phyloP scores from a whole-genome alignment of 2,329 filamentous ascomycete genomes.

The Chaetomium strumarium region DNA sequence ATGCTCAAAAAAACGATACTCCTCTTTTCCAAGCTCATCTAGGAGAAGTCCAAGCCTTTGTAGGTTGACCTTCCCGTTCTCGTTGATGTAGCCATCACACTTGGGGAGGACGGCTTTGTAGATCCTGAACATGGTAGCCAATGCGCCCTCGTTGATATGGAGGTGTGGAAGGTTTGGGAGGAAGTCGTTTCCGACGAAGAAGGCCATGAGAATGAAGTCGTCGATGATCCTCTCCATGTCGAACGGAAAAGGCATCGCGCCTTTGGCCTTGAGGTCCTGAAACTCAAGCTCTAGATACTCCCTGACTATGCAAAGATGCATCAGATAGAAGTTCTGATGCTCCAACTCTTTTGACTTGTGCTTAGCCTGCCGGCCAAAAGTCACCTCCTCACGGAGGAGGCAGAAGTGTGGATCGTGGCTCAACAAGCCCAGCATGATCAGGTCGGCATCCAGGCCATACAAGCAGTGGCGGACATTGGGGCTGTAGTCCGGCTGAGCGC shows the following conservation, averaged over 20 bases:
- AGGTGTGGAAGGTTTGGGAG: conserved; percentile 91
- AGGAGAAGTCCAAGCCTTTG: conserved; percentile 70
- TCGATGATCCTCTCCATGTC: conserved; percentile 96
- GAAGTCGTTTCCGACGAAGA: conserved; percentile 99
- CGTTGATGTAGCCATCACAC: conserved; percentile 92
- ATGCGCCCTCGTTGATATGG: conserved; percentile 96
- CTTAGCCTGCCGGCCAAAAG: conserved; percentile 83
- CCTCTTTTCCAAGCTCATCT: conserved; percentile 79
- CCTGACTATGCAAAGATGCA: conserved; percentile 95
- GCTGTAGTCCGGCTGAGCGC: conserved; percentile 89
- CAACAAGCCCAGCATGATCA: conserved; percentile 96
- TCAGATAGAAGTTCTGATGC: conserved; percentile 96
- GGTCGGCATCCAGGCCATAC: conserved; percentile 92
- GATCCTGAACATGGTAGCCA: conserved; percentile 94
- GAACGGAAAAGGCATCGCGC: conserved; percentile 68
- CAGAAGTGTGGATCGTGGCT: conserved; percentile 99
- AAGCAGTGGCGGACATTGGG: conserved; percentile 92
- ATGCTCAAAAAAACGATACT: conserved; percentile 86
- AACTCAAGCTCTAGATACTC: conserved; percentile 97
- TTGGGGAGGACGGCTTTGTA: conserved; percentile 88
- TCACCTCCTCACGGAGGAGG: conserved; percentile 93
- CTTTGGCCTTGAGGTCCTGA: conserved; percentile 73
- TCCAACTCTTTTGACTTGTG: conserved; percentile 93
- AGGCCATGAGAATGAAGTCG: conserved; percentile 98
- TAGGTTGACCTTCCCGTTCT: conserved; percentile 87